Conservation (phyloP, 768 basidiomycete genomes). For the Lactifluus subvellereus region DNA sequence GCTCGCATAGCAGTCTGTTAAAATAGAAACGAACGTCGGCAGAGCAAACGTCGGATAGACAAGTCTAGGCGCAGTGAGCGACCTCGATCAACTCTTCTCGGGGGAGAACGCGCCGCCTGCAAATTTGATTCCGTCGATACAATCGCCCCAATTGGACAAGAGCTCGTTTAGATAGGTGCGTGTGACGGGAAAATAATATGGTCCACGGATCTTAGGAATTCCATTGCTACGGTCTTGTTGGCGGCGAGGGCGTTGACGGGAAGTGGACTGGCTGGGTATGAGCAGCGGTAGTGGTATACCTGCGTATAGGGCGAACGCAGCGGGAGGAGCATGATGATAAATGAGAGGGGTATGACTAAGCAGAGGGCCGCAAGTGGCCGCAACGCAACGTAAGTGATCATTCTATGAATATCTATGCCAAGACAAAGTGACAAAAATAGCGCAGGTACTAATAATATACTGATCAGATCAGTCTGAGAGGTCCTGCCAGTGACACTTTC, state of each 20-base stretch:
- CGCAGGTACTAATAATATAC: neutral
- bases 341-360: too few relatives aligned
- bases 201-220: constrained; percentile 40
- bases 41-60: neutral
- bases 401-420: constrained; percentile 14
- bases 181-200: constrained; percentile 30
- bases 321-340: neutral
- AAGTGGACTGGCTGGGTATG: neutral
- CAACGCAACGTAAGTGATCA: neutral
- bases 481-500: too few relatives aligned
- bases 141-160: constrained; percentile 38
- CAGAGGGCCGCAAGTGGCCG: neutral
- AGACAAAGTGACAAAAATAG: constrained; percentile 18
- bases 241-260: neutral
- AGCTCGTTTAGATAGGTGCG: constrained; percentile 36
- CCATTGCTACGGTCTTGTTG: neutral
- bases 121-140: constrained; percentile 43
- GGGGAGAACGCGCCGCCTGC: constrained; percentile 40
- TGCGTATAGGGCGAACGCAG: neutral
- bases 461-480: too few relatives aligned
- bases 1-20: constrained; percentile 34
- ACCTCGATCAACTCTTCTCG: constrained; percentile 36
- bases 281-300: neutral
- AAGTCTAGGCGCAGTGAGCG: constrained; percentile 20
- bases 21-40: neutral